phyloP scores from a whole-genome alignment of 2,329 filamentous ascomycete species.

The Mollisia scopiformis region DNA sequence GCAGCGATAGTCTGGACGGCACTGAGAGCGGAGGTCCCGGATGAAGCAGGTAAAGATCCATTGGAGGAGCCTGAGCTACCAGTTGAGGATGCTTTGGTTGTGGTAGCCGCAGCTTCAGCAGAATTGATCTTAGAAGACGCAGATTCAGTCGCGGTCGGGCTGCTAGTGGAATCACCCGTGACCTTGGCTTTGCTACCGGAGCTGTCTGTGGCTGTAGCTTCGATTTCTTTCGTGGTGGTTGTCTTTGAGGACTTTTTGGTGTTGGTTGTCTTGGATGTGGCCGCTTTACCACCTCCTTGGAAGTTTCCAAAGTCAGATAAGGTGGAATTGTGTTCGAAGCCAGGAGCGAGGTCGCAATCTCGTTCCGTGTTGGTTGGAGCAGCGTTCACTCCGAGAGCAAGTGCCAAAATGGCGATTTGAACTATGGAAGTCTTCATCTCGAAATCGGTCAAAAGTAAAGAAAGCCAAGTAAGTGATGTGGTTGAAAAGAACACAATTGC shows the following conservation, averaged over 20 bases:
- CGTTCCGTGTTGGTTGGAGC: slow-evolving; percentile 2
- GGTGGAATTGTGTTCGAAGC: background rate
- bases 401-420: slow-evolving; percentile 7
- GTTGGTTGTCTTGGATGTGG: background rate
- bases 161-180: background rate
- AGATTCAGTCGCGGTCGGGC: background rate
- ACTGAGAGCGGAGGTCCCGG: slow-evolving; percentile 6
- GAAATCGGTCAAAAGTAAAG: background rate
- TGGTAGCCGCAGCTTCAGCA: background rate
- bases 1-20: slow-evolving; percentile 42
- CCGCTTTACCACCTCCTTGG: background rate
- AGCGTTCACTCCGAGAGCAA: slow-evolving; percentile 10
- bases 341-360: slow-evolving; percentile 1
- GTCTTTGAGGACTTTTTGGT: background rate
- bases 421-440: slow-evolving; percentile 14
- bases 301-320: background rate
- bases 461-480: background rate
- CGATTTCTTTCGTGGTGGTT: background rate
- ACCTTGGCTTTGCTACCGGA: background rate
- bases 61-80: background rate
- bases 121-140: background rate
- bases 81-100: background rate
- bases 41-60: slow-evolving; percentile 7
- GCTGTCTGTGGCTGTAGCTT: background rate
- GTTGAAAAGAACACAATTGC: slow-evolving; percentile 10